These are phyloP conservation scores for Plasmodium inui DNA, from an alignment of 169 alveolate species.

Conservation along the genomic window DNA sequence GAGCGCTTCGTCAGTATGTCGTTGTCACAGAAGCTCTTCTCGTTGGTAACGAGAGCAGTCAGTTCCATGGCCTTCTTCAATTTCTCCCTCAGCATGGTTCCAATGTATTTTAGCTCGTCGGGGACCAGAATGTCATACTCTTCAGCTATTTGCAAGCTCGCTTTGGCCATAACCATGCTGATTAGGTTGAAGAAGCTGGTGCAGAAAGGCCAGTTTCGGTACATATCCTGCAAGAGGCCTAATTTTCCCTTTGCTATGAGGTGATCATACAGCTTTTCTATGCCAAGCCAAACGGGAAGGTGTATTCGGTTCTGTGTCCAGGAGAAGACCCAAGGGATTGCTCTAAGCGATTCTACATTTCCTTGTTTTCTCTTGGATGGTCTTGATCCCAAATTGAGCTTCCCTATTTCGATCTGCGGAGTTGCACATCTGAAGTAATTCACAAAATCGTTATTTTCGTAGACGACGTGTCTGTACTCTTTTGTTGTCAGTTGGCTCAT, in stretches of 20 bases:
- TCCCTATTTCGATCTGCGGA: slow-evolving; percentile 88
- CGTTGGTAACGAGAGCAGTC: slow-evolving; percentile 80
- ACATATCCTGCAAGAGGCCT: slow-evolving; percentile 80
- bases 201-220: slow-evolving; percentile 88
- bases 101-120: slow-evolving; percentile 67
- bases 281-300: slow-evolving; percentile 90
- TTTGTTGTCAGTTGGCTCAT: slow-evolving; percentile 82
- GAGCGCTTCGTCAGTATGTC: slow-evolving; percentile 79
- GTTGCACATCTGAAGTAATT: slow-evolving; percentile 87
- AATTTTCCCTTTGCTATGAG: slow-evolving; percentile 62
- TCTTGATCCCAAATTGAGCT: slow-evolving; percentile 87
- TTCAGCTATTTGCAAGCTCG: slow-evolving; percentile 79
- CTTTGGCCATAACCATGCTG: slow-evolving; percentile 86
- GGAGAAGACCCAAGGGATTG: slow-evolving; percentile 92
- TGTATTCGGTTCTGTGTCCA: slow-evolving; percentile 90
- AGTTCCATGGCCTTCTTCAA: slow-evolving; percentile 67
- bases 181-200: slow-evolving; percentile 86
- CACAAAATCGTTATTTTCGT: slow-evolving; percentile 81
- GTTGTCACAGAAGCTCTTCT: slow-evolving; percentile 78
- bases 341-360: slow-evolving; percentile 88
- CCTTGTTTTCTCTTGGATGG: slow-evolving; percentile 88
- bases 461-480: slow-evolving; percentile 84
- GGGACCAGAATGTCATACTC: slow-evolving; percentile 81
- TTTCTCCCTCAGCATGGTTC: slow-evolving; percentile 65
- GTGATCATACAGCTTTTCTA: slow-evolving; percentile 77